Conservation (phyloP, 495 filamentous ascomycete genomes). For the Penicillium cataractarum region DNA sequence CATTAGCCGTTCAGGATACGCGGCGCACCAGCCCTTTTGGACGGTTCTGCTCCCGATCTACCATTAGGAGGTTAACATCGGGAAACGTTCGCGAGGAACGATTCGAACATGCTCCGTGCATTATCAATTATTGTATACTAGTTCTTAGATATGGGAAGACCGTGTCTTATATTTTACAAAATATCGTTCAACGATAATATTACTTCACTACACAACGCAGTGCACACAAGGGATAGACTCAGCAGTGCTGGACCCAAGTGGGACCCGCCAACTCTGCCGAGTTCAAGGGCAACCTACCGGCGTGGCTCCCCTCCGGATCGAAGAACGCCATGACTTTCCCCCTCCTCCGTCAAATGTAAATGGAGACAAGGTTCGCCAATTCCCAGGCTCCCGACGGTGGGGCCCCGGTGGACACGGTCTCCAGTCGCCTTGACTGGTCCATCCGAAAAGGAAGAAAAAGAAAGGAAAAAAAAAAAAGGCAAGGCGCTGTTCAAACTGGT, state of each 20-base stretch:
- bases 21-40: slow-evolving; percentile 7
- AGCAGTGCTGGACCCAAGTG: slow-evolving; percentile 16
- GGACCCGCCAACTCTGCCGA: slow-evolving; percentile 28
- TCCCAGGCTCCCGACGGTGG: slow-evolving; percentile 24
- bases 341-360: slow-evolving; percentile 3
- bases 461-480: slow-evolving; percentile 11
- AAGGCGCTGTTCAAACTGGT: slow-evolving; percentile 15
- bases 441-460: slow-evolving; percentile 7
- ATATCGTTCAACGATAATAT: too few species aligned
- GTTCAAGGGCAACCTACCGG: slow-evolving; percentile 17
- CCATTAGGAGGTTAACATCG: neutral
- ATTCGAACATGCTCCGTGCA: neutral
- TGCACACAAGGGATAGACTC: neutral
- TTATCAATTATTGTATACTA: too few species aligned
- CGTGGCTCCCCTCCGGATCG: slow-evolving; percentile 13
- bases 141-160: too few species aligned
- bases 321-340: slow-evolving; percentile 9
- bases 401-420: slow-evolving; percentile 25
- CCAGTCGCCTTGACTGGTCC: slow-evolving; percentile 20
- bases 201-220: too few species aligned
- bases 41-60: neutral
- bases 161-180: too few species aligned
- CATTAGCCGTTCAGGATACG: neutral
- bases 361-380: slow-evolving; percentile 26
- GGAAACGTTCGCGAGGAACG: neutral